Percentiles rank a stretch among this genome's conserved stretches.
Evolutionary conservation across 2,329 filamentous ascomycete genomes (phyloP).

Genomic region (Penicillium rolfsii): DNA sequence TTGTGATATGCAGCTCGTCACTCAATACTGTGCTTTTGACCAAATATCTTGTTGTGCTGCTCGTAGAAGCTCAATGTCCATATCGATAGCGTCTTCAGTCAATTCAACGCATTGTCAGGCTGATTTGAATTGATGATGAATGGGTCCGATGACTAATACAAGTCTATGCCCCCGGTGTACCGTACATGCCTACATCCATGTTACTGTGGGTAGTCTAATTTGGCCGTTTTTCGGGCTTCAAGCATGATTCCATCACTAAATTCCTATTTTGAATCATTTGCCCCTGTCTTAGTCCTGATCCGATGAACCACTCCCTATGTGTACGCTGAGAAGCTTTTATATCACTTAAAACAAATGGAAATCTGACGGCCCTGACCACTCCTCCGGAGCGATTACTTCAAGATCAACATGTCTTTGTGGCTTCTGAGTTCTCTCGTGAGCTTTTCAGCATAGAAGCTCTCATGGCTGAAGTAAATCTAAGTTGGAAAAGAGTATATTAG

Average conservation of each 20-base stretch:
- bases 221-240: not conserved
- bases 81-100: not conserved
- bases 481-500: not conserved
- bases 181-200: not conserved
- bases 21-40: not conserved
- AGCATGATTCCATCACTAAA: not conserved
- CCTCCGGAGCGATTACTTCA: not conserved
- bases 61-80: not conserved
- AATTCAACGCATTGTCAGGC: not conserved
- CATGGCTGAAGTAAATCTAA: not conserved
- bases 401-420: not conserved
- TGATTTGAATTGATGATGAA: slow-evolving; percentile 14
- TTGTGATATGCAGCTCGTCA: not conserved
- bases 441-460: not conserved
- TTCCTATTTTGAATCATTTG: not conserved
- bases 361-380: not conserved
- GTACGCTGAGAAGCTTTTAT: not conserved
- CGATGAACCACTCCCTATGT: not conserved
- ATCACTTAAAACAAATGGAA: not conserved
- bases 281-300: not conserved
- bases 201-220: not conserved
- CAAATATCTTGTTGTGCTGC: not conserved
- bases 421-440: not conserved
- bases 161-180: not conserved
- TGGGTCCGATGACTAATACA: slow-evolving; percentile 33